phyloP scores from a whole-genome alignment of 208 protist genomes.

The Leishmania guyanensis region DNA sequence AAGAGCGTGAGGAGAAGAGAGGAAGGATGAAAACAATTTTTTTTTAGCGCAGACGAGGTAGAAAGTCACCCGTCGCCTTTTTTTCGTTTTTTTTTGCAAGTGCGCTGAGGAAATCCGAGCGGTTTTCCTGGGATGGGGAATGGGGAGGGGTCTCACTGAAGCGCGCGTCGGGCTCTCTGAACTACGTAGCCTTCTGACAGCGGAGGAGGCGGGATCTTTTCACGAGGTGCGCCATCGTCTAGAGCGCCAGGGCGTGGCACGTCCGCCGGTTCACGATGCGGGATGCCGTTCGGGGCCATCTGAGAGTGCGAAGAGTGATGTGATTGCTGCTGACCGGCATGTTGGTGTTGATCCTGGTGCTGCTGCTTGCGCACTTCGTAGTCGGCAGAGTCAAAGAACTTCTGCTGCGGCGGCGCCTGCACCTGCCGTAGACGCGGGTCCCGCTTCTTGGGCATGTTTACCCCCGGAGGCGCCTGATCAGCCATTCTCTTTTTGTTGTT shows the following conservation, averaged over 20 bases:
- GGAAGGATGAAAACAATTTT: not conserved
- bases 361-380: constrained; percentile 87
- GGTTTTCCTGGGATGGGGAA: no score
- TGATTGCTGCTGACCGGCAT: constrained; percentile 2
- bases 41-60: not conserved
- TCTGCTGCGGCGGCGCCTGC: constrained; percentile 65
- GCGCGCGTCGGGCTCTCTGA: not conserved
- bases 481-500: constrained; percentile 12
- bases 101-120: not conserved
- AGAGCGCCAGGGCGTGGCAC: not conserved
- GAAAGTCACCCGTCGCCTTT: not conserved
- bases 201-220: constrained; percentile 6
- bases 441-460: constrained; percentile 89
- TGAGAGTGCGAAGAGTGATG: not conserved
- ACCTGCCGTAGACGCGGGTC: constrained; percentile 82
- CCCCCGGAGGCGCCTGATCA: constrained; percentile 51
- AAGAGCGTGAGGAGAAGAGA: not conserved
- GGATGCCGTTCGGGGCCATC: not conserved
- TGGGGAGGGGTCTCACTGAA: not conserved
- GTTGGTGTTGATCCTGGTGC: constrained; percentile 8
- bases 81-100: no score
- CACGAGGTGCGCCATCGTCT: not conserved
- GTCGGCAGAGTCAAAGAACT: constrained; percentile 91
- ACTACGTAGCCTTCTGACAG: not conserved
- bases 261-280: not conserved